Evolutionary conservation across 495 filamentous ascomycete genomes (phyloP), one percentile per base, ranked within the genome.

Genomic region (Chaetomium fimeti): DNA sequence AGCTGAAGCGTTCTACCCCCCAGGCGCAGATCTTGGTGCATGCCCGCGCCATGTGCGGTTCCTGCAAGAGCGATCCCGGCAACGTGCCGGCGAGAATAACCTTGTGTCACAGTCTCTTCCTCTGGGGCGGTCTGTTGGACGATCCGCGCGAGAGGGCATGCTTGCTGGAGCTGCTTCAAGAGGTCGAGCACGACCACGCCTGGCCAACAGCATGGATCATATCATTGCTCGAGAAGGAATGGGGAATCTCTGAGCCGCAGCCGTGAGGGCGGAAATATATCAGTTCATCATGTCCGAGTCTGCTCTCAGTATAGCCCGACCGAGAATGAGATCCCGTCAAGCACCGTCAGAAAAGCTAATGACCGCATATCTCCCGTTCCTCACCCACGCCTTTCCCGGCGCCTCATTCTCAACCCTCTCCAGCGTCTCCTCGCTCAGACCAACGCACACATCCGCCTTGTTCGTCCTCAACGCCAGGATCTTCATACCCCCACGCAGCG

Each of bases 141-240:
- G 48, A 51, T 20, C 3, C 48, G 48, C 22, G 48, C 48, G 48
- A 51, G 48, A 51, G 48, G 48, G 13, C 22, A 20, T 51, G 48
- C 22, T 27, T 51, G 48, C 22, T 51, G 48, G 18, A 51, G 48
- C 48, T 51, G 48, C 48, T 51, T 27, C 22, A 51, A 51, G 48
- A 51, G 48, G 22, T 51, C 24, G 48, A 51, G 24, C 48, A n/a
- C n/a, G n/a, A 51, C 48, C 48, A 51, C 22, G 48, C 48, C 48
- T 51, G 48, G 48, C 48, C 48, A 51, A 51, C 48, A 27, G 20
- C 48, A 51, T 51, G 48, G 48, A 51, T 51, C 27, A 51, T 51
- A 51, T 25, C 48, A 20, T 25, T 27, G 48, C 48, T 51, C 22
- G 8, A 51, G 22, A 20, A 51, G 24, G 48, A 51, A 51, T 51